A percentile compares a stretch with the other conserved stretches of the same genome.
These are phyloP conservation scores for Populus tomentosa DNA, from an alignment of 441 rosid genomes.

Conservation along the genomic window DNA sequence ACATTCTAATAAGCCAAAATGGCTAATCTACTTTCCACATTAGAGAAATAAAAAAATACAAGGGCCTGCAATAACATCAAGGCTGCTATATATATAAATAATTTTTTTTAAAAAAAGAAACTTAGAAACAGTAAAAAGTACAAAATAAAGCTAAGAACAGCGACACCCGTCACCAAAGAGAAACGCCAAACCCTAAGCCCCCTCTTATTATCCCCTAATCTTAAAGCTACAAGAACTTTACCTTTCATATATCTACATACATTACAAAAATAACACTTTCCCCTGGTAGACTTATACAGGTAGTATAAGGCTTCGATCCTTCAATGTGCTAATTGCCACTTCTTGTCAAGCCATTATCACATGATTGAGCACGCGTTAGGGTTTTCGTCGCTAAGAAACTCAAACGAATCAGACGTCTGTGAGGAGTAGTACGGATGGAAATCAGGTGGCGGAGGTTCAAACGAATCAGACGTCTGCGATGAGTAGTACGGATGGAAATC, in stretches of 20 bases:
- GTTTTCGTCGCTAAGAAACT: constrained; percentile 80
- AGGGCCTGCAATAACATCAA: not conserved
- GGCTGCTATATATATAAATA: not conserved
- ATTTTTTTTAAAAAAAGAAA: not conserved
- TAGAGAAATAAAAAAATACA: not conserved
- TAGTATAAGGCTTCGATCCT: constrained; percentile 18
- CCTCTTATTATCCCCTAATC: not conserved
- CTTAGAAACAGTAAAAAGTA: constrained; percentile 12
- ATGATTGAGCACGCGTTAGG: constrained; percentile 81
- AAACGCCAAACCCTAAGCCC: not conserved
- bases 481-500: constrained; percentile 31
- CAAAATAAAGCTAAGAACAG: constrained; percentile 6
- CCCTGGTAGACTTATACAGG: constrained; percentile 14
- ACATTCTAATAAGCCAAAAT: not conserved
- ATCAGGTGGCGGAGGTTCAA: constrained; percentile 28
- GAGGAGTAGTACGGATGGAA: constrained; percentile 31
- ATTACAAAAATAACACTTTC: constrained; percentile 7
- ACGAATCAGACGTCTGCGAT: constrained; percentile 27
- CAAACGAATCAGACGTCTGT: constrained; percentile 56
- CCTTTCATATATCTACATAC: constrained; percentile 1
- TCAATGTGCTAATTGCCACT: not conserved
- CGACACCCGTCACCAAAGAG: not conserved
- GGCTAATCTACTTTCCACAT: constrained; percentile 21
- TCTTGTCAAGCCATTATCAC: constrained; percentile 33
- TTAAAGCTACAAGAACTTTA: not conserved